These are phyloP conservation scores for Rehmannia glutinosa DNA, from an alignment of 257 asterid genomes.

Conservation along the genomic window DNA sequence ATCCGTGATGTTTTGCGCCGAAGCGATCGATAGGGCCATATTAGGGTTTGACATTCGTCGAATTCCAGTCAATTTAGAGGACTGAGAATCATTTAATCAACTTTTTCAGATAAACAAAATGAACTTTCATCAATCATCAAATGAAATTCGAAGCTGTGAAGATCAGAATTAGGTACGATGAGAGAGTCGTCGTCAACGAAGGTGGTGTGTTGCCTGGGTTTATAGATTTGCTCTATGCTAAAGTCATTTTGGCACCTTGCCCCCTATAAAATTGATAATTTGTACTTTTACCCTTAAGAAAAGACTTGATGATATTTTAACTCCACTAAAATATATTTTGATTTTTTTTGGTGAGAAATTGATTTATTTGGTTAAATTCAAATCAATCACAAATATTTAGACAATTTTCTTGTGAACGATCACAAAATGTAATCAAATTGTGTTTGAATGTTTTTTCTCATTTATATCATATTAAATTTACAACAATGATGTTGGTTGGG, in stretches of 20 bases:
- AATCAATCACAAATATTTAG: too few species aligned
- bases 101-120: background rate
- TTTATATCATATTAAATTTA: too few species aligned
- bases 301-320: too few species aligned
- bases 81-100: background rate
- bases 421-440: too few species aligned
- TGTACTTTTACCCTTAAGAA: background rate
- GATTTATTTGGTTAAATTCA: too few species aligned
- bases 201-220: constrained; percentile 15
- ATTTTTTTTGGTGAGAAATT: too few species aligned
- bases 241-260: background rate
- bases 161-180: constrained; percentile 4
- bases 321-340: too few species aligned
- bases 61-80: constrained; percentile 8
- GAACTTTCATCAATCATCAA: constrained; percentile 7
- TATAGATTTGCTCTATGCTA: background rate
- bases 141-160: constrained; percentile 4
- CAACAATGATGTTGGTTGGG: too few species aligned
- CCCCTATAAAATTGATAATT: background rate
- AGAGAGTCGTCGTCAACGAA: background rate
- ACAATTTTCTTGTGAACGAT: too few species aligned
- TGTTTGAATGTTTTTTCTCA: too few species aligned
- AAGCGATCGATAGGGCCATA: constrained; percentile 23
- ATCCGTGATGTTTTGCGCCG: constrained; percentile 29
- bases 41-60: constrained; percentile 46